Evolutionary conservation across 2,329 filamentous ascomycete genomes (phyloP).

Genomic region (Lachnellula subtilissima): DNA sequence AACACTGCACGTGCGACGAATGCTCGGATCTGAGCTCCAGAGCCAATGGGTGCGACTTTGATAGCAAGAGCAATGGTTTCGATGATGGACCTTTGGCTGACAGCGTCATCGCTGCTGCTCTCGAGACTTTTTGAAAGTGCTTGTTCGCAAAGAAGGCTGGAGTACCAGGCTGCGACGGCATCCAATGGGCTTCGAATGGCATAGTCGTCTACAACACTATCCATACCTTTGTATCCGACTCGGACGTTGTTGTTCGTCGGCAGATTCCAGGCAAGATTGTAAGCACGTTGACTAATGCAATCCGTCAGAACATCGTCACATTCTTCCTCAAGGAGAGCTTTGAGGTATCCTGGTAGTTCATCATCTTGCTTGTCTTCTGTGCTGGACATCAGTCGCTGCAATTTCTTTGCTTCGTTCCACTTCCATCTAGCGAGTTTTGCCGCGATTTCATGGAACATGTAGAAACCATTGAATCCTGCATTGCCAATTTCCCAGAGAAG

Average conservation of each 20-base stretch:
- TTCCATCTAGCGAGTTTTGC: constrained; percentile 67
- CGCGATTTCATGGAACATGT: constrained; percentile 63
- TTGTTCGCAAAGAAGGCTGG: constrained; percentile 66
- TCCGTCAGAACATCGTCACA: constrained; percentile 78
- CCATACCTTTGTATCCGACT: constrained; percentile 66
- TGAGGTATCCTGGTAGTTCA: constrained; percentile 70
- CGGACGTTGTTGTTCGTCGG: constrained; percentile 64
- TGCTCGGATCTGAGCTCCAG: constrained; percentile 60
- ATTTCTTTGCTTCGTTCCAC: constrained; percentile 75
- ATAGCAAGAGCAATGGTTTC: constrained; percentile 63
- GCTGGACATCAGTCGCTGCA: constrained; percentile 48
- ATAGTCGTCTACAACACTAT: constrained; percentile 77
- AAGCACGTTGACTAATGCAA: constrained; percentile 74
- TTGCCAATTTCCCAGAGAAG: constrained; percentile 75
- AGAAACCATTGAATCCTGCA: constrained; percentile 58
- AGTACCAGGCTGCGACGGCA: constrained; percentile 88
- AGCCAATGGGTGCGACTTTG: constrained; percentile 71
- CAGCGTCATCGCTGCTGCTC: constrained; percentile 42
- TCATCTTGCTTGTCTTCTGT: constrained; percentile 46
- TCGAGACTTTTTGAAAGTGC: constrained; percentile 62
- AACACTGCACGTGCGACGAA: constrained; percentile 56
- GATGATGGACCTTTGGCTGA: constrained; percentile 36
- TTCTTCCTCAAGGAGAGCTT: constrained; percentile 69
- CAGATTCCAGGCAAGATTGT: constrained; percentile 85
- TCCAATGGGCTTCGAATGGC: constrained; percentile 84